Percentiles rank a stretch among this genome's conserved stretches.
These are phyloP conservation scores for Saccharomycopsis vini DNA, from an alignment of 805 yeast genomes.

Conservation along the genomic window DNA sequence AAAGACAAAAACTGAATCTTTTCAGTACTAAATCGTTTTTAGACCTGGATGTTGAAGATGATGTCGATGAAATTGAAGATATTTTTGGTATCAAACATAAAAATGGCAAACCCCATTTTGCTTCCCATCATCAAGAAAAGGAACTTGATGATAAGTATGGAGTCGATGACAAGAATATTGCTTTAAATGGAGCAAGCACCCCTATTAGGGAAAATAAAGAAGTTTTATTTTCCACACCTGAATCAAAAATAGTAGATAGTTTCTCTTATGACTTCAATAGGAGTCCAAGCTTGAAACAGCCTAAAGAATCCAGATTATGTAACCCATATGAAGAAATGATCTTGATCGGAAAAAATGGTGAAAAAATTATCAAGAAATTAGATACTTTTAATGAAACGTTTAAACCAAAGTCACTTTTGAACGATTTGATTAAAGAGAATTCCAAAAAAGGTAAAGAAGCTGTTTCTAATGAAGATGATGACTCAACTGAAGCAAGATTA, in stretches of 20 bases:
- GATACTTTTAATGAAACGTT: conserved; percentile 3
- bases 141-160: too few species aligned
- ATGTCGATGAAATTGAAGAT: neutral
- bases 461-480: conserved; percentile 3
- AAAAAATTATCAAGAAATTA: conserved; percentile 4
- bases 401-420: conserved; percentile 9
- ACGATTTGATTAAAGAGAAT: neutral
- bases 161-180: too few species aligned
- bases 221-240: conserved; percentile 1
- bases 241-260: neutral
- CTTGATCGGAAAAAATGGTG: conserved; percentile 11
- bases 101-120: too few species aligned
- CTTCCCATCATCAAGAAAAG: too few species aligned
- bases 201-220: too few species aligned
- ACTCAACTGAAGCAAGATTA: conserved; percentile 6
- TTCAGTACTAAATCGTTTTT: neutral
- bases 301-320: neutral
- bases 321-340: conserved; percentile 8
- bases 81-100: too few species aligned
- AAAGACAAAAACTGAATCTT: neutral
- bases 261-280: neutral
- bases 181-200: too few species aligned
- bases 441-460: neutral
- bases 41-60: neutral
- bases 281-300: neutral